Evolutionary conservation across 31 red algal species (phyloP).

Genomic region (Porphyra umbilicalis): DNA sequence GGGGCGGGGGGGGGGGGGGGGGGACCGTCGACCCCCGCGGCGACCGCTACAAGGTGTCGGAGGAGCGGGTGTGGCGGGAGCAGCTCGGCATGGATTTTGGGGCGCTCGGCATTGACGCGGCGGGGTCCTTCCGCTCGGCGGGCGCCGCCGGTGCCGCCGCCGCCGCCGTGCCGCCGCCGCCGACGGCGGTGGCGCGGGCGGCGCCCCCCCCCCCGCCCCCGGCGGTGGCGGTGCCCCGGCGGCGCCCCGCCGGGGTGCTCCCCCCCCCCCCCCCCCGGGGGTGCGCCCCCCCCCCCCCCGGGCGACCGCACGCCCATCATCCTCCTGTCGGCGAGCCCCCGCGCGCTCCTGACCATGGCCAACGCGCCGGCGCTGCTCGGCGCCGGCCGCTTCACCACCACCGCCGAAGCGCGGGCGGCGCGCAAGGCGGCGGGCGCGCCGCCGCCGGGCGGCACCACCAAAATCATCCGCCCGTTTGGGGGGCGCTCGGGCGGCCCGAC

Average conservation of each 20-base stretch:
- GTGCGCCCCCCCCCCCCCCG: background rate
- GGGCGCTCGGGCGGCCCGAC: conserved; percentile 48
- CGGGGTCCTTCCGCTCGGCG: conserved; percentile 54
- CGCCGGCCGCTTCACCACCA: background rate
- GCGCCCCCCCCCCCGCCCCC: no score
- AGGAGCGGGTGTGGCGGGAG: conserved; percentile 79
- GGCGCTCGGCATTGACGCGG: conserved; percentile 86
- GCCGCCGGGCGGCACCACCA: background rate
- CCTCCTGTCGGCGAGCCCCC: background rate
- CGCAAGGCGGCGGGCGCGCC: background rate
- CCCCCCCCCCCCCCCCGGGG: background rate
- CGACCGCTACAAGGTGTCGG: conserved; percentile 72
- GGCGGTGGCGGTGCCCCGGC: background rate
- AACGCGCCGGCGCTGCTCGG: background rate
- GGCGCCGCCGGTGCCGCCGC: background rate
- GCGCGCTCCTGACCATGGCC: background rate
- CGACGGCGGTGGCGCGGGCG: background rate
- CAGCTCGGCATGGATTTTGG: conserved; percentile 79
- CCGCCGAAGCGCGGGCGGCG: background rate
- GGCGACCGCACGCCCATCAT: background rate
- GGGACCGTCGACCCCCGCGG: conserved; percentile 55
- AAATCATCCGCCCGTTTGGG: conserved; percentile 17
- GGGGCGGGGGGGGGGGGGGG: background rate
- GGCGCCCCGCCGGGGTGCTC: background rate
- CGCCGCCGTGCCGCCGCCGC: background rate